phyloP scores from a whole-genome alignment of 1,139 yeast genomes.

The Diutina catenulata region DNA sequence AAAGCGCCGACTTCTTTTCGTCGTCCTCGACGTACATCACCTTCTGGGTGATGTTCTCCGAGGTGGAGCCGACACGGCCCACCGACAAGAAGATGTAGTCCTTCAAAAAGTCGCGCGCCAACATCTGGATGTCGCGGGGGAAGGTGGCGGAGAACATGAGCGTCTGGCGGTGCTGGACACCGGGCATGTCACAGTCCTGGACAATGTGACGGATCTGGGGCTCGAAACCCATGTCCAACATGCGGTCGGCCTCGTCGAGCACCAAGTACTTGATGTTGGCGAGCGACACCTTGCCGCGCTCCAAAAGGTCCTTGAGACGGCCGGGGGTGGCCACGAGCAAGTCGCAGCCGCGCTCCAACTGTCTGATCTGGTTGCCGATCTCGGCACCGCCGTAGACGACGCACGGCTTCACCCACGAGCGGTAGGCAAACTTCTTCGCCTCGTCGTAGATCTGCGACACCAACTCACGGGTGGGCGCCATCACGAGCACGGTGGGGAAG shows the following conservation, averaged over 20 bases:
- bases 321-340: constrained; percentile 97
- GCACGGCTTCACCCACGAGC: constrained; percentile 97
- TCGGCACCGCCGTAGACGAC: constrained; percentile 99
- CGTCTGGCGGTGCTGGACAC: constrained; percentile 83
- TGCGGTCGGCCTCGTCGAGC: constrained; percentile 97
- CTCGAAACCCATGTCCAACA: constrained; percentile 99
- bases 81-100: constrained; percentile 83
- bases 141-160: constrained; percentile 97
- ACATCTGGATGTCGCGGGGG: constrained; percentile 94
- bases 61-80: constrained; percentile 65
- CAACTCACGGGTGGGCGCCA: constrained; percentile 98
- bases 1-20: constrained; percentile 84
- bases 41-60: constrained; percentile 92
- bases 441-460: constrained; percentile 95
- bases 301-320: constrained; percentile 91
- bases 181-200: constrained; percentile 44
- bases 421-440: constrained; percentile 89
- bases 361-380: constrained; percentile 76
- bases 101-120: constrained; percentile 94
- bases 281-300: constrained; percentile 87
- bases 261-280: constrained; percentile 87
- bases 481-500: constrained; percentile 87
- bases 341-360: constrained; percentile 90
- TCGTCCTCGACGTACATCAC: constrained; percentile 88
- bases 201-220: constrained; percentile 98